A percentile compares a stretch with the other conserved stretches of the same genome.
Evolutionary conservation across 805 yeast species (phyloP).

Genomic region (Blastobotrys chiropterorum): DNA sequence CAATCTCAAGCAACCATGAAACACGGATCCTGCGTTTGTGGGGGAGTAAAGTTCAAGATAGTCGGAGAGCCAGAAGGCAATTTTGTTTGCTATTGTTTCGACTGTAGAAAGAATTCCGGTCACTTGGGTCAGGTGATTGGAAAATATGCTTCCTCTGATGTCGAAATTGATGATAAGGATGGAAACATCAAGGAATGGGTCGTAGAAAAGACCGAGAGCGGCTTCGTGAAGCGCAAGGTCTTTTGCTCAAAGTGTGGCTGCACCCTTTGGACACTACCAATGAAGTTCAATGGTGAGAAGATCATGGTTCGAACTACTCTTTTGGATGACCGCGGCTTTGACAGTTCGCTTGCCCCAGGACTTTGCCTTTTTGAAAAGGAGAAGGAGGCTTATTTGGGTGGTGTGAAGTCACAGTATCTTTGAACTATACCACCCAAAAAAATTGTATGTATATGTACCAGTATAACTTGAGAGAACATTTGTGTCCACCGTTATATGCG

Average conservation of each 20-base stretch:
- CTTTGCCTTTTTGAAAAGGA: too few species aligned
- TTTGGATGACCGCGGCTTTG: slow-evolving; percentile 7
- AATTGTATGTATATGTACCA: too few species aligned
- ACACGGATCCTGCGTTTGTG: not conserved
- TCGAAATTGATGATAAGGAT: not conserved
- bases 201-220: slow-evolving; percentile 9
- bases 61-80: not conserved
- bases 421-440: too few species aligned
- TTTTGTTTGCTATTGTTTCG: not conserved
- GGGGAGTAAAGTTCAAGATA: not conserved
- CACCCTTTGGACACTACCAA: slow-evolving; percentile 13
- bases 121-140: not conserved
- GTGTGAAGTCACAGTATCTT: too few species aligned
- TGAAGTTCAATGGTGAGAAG: slow-evolving; percentile 10
- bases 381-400: too few species aligned
- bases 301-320: slow-evolving; percentile 11
- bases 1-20: too few species aligned
- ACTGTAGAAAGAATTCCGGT: not conserved
- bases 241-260: slow-evolving; percentile 13
- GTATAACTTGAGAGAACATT: too few species aligned
- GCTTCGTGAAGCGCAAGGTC: slow-evolving; percentile 10
- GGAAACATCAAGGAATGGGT: slow-evolving; percentile 4
- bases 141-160: not conserved
- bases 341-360: too few species aligned
- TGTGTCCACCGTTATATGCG: too few species aligned